A percentile compares a stretch with the other conserved stretches of the same genome.
Evolutionary conservation across 179 eudicot species (phyloP).

Genomic region (Beta macrorhiza): DNA sequence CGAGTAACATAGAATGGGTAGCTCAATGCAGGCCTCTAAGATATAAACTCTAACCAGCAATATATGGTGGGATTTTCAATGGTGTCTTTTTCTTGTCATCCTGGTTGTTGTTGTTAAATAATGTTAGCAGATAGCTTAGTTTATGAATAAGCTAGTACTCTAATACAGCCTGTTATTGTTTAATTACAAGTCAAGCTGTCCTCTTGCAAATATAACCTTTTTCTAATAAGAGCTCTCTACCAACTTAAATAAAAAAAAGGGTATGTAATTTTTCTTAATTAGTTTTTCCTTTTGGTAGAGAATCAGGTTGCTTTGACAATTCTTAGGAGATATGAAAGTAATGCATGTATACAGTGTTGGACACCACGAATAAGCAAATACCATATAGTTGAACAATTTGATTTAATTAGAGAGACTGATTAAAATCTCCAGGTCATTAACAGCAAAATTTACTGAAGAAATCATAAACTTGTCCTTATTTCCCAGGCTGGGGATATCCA

Average conservation of each 20-base stretch:
- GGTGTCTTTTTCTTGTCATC: neutral
- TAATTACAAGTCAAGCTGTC: slow-evolving; percentile 10
- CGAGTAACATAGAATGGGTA: neutral
- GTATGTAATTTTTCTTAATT: neutral
- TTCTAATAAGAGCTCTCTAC: neutral
- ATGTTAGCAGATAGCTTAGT: neutral
- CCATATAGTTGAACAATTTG: neutral
- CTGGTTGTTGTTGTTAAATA: neutral
- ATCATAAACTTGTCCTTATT: neutral
- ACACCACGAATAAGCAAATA: slow-evolving; percentile 5
- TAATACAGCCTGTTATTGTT: neutral
- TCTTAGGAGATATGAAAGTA: neutral
- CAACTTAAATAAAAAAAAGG: neutral
- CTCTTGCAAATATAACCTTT: neutral
- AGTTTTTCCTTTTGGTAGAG: neutral
- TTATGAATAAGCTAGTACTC: slow-evolving; percentile 10
- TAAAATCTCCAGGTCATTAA: slow-evolving; percentile 1
- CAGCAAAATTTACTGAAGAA: neutral
- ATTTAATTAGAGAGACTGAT: slow-evolving; percentile 11
- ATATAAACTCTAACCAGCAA: neutral
- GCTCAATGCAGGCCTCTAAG: neutral
- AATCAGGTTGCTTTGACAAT: slow-evolving; percentile 4
- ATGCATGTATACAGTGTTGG: slow-evolving; percentile 14
- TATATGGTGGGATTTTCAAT: neutral
- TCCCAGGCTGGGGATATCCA: neutral